phyloP scores from a whole-genome alignment of 352 stramenopile species.

The Blastocystis sp. region DNA sequence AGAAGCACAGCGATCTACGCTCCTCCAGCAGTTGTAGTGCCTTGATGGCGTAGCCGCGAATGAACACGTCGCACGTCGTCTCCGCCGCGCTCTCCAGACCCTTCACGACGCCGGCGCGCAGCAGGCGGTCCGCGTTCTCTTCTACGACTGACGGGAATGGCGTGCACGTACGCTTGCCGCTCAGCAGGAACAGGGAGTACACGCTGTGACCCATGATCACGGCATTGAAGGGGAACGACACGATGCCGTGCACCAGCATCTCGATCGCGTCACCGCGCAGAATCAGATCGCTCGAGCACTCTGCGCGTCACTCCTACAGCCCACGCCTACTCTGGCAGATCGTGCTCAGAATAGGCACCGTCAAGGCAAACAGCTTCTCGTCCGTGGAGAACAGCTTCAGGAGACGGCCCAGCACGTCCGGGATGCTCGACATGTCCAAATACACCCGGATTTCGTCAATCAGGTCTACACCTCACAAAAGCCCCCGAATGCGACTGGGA shows the following conservation, averaged over 20 bases:
- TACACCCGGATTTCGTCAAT: slow-evolving; percentile 43
- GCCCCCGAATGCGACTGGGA: neutral
- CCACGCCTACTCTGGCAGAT: slow-evolving; percentile 25
- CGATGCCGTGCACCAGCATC: neutral
- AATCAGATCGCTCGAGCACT: neutral
- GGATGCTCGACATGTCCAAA: slow-evolving; percentile 31
- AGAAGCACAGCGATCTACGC: neutral
- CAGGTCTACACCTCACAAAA: slow-evolving; percentile 3
- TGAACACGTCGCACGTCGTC: slow-evolving; percentile 19
- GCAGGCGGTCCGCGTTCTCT: slow-evolving; percentile 12
- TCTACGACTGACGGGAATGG: neutral
- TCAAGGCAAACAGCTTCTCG: neutral
- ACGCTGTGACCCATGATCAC: slow-evolving; percentile 37
- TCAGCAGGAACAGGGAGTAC: slow-evolving; percentile 48
- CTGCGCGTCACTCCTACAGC: neutral
- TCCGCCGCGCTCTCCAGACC: neutral
- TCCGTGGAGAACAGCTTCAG: neutral
- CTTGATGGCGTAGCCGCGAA: slow-evolving; percentile 51
- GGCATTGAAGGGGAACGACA: neutral
- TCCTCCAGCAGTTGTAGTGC: slow-evolving; percentile 3
- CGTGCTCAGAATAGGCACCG: slow-evolving; percentile 33
- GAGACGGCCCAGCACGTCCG: neutral
- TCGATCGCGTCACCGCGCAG: slow-evolving; percentile 40
- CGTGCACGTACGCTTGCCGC: neutral
- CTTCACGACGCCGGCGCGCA: neutral